A percentile compares a stretch with the other conserved stretches of the same genome.
Conservation (phyloP, 1,284 basidiomycete species). For the Malassezia sympodialis region DNA sequence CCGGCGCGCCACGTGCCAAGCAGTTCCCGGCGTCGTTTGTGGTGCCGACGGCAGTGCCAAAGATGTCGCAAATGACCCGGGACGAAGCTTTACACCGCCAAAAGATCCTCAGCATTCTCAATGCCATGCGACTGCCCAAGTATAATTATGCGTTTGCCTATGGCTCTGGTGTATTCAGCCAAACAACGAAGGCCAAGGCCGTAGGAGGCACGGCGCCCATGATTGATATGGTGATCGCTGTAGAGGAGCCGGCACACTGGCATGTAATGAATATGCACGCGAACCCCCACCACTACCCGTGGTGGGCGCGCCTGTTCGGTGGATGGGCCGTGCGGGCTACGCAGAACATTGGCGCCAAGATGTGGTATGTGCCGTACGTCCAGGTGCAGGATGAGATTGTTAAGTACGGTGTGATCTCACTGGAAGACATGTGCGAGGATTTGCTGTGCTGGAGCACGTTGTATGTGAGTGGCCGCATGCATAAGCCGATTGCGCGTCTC, state of each 20-base stretch:
- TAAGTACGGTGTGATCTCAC: constrained; percentile 94
- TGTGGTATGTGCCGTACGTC: constrained; percentile 58
- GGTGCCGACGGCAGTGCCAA: constrained; percentile 7
- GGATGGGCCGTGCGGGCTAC: constrained; percentile 64
- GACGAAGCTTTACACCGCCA: constrained; percentile 11
- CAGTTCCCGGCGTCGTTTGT: constrained; percentile 17
- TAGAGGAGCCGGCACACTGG: constrained; percentile 80
- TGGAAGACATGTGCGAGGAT: constrained; percentile 78
- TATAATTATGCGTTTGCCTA: constrained; percentile 85
- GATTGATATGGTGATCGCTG: constrained; percentile 91
- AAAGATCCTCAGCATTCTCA: constrained; percentile 1
- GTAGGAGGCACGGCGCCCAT: constrained; percentile 51
- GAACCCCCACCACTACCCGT: constrained; percentile 77
- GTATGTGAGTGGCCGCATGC: constrained; percentile 90
- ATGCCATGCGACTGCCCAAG: constrained; percentile 1
- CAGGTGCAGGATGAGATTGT: constrained; percentile 57
- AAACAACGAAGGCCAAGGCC: constrained; percentile 48
- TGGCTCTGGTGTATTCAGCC: constrained; percentile 84
- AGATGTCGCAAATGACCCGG: neutral
- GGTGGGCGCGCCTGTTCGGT: constrained; percentile 70
- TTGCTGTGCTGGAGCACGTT: constrained; percentile 83
- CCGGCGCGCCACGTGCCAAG: neutral
- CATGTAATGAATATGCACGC: constrained; percentile 88
- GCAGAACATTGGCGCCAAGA: constrained; percentile 70
- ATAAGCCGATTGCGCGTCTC: constrained; percentile 61